Evolutionary conservation across 2,329 filamentous ascomycete species (phyloP).

Genomic region (Anthostomella pinea): DNA sequence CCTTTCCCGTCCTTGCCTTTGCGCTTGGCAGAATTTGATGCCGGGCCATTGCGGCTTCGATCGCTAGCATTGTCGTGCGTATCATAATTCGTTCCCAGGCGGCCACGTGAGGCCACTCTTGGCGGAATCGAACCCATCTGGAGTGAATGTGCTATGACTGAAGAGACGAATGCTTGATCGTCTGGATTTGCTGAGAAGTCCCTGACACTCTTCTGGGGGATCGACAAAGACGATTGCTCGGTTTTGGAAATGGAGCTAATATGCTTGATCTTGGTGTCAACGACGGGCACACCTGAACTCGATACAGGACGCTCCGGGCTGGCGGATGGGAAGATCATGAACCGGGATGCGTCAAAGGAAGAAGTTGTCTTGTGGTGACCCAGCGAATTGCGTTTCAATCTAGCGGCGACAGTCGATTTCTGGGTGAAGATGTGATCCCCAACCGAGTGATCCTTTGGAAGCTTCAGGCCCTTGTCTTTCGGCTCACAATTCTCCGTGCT

Average conservation of each 20-base stretch:
- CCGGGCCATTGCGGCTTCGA: slow-evolving; percentile 7
- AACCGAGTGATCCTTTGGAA: slow-evolving; percentile 15
- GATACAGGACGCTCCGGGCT: slow-evolving; percentile 24
- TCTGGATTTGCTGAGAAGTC: slow-evolving; percentile 5
- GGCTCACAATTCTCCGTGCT: slow-evolving; percentile 18
- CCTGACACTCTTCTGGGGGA: slow-evolving; percentile 2
- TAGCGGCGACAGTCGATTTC: slow-evolving; percentile 16
- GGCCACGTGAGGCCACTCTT: slow-evolving; percentile 6
- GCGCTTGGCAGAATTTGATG: slow-evolving; percentile 18
- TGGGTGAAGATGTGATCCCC: slow-evolving; percentile 22
- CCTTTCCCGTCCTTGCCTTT: slow-evolving; percentile 30
- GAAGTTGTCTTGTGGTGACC: slow-evolving; percentile 26
- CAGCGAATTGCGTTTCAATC: slow-evolving; percentile 27
- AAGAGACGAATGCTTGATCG: slow-evolving; percentile 4
- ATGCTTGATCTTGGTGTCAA: slow-evolving; percentile 18
- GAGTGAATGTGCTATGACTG: slow-evolving; percentile 4
- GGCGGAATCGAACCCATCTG: slow-evolving; percentile 11
- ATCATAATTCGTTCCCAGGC: neutral
- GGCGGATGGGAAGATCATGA: slow-evolving; percentile 9
- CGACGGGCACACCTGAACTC: slow-evolving; percentile 25
- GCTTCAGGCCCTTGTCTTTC: slow-evolving; percentile 14
- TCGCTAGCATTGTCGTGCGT: slow-evolving; percentile 2
- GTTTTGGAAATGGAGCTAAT: slow-evolving; percentile 3
- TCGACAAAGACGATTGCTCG: slow-evolving; percentile 3
- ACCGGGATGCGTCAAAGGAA: slow-evolving; percentile 24